Conservation (phyloP, 345 rosid species). For the Rubroshorea leprosula region DNA sequence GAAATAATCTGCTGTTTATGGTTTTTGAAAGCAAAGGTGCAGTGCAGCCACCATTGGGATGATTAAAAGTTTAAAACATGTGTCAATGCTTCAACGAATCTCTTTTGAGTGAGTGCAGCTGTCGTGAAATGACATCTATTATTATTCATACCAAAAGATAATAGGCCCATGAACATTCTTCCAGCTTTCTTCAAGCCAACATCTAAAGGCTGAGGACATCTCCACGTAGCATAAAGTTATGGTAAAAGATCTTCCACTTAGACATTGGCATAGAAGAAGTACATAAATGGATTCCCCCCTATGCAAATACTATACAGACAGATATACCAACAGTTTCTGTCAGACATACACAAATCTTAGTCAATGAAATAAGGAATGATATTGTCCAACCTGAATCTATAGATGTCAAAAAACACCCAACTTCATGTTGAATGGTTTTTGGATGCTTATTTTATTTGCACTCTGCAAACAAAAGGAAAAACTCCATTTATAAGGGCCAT, state of each 20-base stretch:
- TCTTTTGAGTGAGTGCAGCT: conserved; percentile 23
- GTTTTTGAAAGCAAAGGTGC: background rate
- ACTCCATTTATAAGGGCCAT: background rate
- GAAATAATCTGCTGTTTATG: background rate
- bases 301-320: background rate
- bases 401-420: too few species aligned
- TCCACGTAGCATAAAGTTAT: conserved; percentile 9
- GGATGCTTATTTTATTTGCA: background rate
- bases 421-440: too few species aligned
- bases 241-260: background rate
- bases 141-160: conserved; percentile 6
- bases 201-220: conserved; percentile 2
- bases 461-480: background rate
- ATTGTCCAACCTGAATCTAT: too few species aligned
- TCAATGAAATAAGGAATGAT: too few species aligned
- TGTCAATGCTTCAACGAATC: conserved; percentile 19
- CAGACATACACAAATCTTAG: too few species aligned
- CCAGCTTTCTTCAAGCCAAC: conserved; percentile 10
- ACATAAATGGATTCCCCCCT: background rate
- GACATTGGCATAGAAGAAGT: background rate
- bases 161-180: conserved; percentile 10
- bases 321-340: too few species aligned
- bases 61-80: conserved; percentile 2
- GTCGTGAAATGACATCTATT: conserved; percentile 16
- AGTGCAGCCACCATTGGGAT: conserved; percentile 9